These are phyloP conservation scores for Agastache rugosa DNA, from an alignment of 257 asterid genomes.

Conservation along the genomic window DNA sequence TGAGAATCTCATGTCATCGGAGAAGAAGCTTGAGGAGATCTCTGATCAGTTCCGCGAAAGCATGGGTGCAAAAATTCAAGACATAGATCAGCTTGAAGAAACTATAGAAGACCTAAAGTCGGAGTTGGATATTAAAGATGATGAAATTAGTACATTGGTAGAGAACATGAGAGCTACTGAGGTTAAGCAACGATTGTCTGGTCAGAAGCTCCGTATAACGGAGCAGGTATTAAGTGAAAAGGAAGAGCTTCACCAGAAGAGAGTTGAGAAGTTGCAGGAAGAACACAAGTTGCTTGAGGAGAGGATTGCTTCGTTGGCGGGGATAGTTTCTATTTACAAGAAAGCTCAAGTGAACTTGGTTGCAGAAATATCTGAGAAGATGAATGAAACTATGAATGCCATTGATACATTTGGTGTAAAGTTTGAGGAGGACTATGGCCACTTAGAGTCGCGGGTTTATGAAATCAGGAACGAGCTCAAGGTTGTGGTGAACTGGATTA, in stretches of 20 bases:
- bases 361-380: constrained; percentile 58
- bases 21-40: constrained; percentile 52
- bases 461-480: constrained; percentile 71
- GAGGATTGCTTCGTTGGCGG: constrained; percentile 47
- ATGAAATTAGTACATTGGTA: constrained; percentile 59
- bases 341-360: constrained; percentile 54
- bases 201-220: constrained; percentile 80
- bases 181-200: constrained; percentile 75
- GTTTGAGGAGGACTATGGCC: constrained; percentile 88
- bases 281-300: constrained; percentile 53
- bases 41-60: constrained; percentile 53
- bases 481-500: constrained; percentile 60
- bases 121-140: constrained; percentile 82
- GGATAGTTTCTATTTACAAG: constrained; percentile 49
- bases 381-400: constrained; percentile 46
- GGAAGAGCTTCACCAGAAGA: constrained; percentile 60
- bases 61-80: constrained; percentile 52
- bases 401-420: constrained; percentile 68
- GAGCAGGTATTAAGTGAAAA: constrained; percentile 72
- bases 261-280: constrained; percentile 61
- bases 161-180: constrained; percentile 73
- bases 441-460: constrained; percentile 76
- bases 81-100: constrained; percentile 59
- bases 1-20: constrained; percentile 50
- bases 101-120: constrained; percentile 62